A percentile compares a stretch with the other conserved stretches of the same genome.
Conservation (phyloP, 176 grass and related monocot genomes). For the Paspalum notatum region DNA sequence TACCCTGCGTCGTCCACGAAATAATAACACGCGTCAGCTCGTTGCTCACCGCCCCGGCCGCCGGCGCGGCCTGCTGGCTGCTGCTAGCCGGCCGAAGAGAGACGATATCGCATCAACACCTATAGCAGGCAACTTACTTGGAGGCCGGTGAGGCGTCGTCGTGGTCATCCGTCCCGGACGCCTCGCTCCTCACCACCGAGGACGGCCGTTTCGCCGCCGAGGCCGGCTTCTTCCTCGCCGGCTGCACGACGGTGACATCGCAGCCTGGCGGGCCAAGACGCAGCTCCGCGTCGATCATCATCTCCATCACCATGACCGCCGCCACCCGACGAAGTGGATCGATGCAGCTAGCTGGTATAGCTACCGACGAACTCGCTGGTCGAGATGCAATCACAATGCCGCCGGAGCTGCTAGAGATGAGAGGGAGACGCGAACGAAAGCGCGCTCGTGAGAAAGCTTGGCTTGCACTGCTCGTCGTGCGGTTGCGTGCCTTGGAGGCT, state of each 20-base stretch:
- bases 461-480: conserved; percentile 25
- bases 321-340: too few relatives aligned
- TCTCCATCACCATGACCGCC: conserved; percentile 55
- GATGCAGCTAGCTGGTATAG: too few relatives aligned
- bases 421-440: background rate
- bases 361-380: background rate
- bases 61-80: background rate
- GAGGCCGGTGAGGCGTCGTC: conserved; percentile 44
- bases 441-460: conserved; percentile 8
- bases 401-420: background rate
- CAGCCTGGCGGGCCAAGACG: conserved; percentile 58
- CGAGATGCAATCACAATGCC: too few relatives aligned
- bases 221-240: background rate
- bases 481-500: conserved; percentile 24
- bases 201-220: conserved; percentile 19
- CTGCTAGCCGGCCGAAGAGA: too few relatives aligned
- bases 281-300: conserved; percentile 63
- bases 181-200: conserved; percentile 30
- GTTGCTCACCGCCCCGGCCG: too few relatives aligned
- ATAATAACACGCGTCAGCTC: background rate
- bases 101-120: too few relatives aligned
- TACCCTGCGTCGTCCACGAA: conserved; percentile 32
- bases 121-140: conserved; percentile 46
- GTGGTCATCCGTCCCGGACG: conserved; percentile 36
- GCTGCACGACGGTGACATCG: background rate